Evolutionary conservation across 176 grass and related monocot species (phyloP).

Genomic region (Eleusine coracana): DNA sequence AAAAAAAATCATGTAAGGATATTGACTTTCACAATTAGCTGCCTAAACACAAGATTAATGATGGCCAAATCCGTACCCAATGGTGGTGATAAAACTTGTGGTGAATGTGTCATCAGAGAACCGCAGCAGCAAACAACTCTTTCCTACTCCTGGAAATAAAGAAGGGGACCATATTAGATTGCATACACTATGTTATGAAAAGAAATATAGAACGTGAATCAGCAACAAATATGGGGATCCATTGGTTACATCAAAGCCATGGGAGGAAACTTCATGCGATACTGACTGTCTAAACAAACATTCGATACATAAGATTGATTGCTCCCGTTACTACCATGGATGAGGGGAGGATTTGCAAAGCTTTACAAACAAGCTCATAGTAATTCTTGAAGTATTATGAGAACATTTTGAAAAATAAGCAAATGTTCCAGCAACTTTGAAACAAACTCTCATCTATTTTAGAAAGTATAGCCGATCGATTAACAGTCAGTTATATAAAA

Average conservation of each 20-base stretch:
- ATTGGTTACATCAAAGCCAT: not conserved
- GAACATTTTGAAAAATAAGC: too few species aligned
- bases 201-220: conserved; percentile 7
- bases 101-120: conserved; percentile 73
- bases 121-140: conserved; percentile 68
- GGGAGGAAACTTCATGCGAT: not conserved
- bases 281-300: not conserved
- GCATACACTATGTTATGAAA: not conserved
- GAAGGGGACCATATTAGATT: conserved; percentile 21
- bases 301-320: not conserved
- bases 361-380: not conserved
- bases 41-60: not conserved
- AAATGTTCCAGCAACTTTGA: too few species aligned
- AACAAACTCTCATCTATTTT: too few species aligned
- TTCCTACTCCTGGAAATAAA: conserved; percentile 60
- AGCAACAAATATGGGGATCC: not conserved
- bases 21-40: conserved; percentile 20
- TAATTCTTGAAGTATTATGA: not conserved
- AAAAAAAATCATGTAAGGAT: conserved; percentile 12
- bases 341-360: not conserved
- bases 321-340: not conserved
- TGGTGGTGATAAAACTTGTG: conserved; percentile 74
- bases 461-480: too few species aligned
- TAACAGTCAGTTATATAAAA: too few species aligned
- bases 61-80: conserved; percentile 36